phyloP scores from a whole-genome alignment of 208 protist genomes.

The Acanthamoeba triangularis region DNA sequence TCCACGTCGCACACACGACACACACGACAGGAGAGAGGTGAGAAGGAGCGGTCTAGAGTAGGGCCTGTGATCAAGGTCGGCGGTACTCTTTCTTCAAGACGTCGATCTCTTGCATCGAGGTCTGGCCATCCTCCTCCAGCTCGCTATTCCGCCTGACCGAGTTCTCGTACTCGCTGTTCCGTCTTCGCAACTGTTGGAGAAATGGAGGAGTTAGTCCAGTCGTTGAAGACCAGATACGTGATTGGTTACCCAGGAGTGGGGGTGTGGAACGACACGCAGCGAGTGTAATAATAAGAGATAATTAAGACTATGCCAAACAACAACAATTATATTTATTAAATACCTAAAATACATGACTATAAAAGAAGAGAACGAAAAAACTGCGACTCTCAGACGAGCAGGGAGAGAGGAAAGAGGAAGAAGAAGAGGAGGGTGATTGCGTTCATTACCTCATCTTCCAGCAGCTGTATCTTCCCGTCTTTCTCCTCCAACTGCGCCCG shows the following conservation, averaged over 20 bases:
- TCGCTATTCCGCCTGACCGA: background rate
- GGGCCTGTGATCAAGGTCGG: no score
- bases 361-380: background rate
- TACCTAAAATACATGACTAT: background rate
- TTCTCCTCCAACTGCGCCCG: constrained; percentile 48
- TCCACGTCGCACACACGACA: background rate
- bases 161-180: background rate
- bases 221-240: background rate
- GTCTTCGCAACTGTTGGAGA: background rate
- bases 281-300: background rate
- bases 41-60: no score
- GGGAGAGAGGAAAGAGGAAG: constrained; percentile 30
- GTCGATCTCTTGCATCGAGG: constrained; percentile 4
- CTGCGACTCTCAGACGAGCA: background rate
- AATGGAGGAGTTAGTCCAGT: background rate
- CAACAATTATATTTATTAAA: background rate
- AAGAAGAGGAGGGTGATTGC: background rate
- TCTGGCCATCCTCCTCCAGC: constrained; percentile 30
- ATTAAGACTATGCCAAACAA: background rate
- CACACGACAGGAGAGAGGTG: background rate
- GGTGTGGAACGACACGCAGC: background rate
- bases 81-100: constrained; percentile 47
- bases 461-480: constrained; percentile 23
- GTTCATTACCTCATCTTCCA: constrained; percentile 62
- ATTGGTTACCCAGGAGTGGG: background rate